Evolutionary conservation across 2,329 filamentous ascomycete species (phyloP), one percentile per base, ranked within the genome.

Genomic region (Corynespora cassiicola): DNA sequence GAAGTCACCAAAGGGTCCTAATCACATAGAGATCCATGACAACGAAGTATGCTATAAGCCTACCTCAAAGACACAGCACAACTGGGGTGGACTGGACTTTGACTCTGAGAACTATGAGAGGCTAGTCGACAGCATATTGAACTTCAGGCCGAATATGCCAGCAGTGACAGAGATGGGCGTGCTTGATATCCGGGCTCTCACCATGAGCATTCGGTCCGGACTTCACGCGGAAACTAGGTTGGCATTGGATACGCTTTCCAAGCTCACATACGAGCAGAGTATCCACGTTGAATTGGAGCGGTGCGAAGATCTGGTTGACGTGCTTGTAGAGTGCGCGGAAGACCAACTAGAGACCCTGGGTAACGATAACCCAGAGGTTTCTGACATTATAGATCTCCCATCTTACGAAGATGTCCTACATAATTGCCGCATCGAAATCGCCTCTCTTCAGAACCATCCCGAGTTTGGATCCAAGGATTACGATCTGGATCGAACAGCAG

Each of bases 121-220:
- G 42, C 81, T 88, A 42, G 73, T 91, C 9, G 85, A 86, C 5
- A 75, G 79, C 21, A 76, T 96, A 23, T 74, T 83, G 32, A 76
- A 78, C 28, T 76, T 83, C 56, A 88, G 85, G 57, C 90, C 91
- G 0, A 86, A 88, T 39, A 77, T 90, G 23, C 92, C 94, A 0
- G 74, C 77, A 2, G 77, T 90, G 12, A 74, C 79, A 15, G 91
- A 97, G 55, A 77, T 97, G 35, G 94, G 92, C 7, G 80, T 90
- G 14, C 88, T 97, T 48, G 92, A 99, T 60, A 86, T 97, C 18
- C 86, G 91, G 52, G 90, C 92, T 14, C 77, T 99, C 25, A 96
- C 86, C 1, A 87, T 90, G 75, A 90, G 90, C 58, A 74, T 99
- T 23, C 90, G 96, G 62, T 95, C 88, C 37, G 92, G 92, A 1